These are phyloP conservation scores for Nitzschia sp. DNA, from an alignment of 108 stramenopile genomes.

Conservation along the genomic window DNA sequence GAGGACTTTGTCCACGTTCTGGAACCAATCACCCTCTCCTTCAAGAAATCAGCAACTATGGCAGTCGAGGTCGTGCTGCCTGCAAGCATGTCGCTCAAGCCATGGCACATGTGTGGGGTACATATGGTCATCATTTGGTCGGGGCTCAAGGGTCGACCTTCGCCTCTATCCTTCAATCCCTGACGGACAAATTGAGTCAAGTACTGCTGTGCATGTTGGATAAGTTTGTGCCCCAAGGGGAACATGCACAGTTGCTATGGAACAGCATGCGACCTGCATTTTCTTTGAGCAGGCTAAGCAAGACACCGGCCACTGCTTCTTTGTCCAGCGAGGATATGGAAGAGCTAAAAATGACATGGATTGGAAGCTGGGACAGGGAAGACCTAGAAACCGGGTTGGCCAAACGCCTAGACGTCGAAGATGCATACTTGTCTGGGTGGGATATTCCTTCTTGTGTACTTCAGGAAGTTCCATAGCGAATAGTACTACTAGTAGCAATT, in stretches of 20 bases:
- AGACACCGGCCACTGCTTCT: neutral
- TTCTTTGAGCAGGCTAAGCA: neutral
- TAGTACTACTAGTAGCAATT: too few relatives aligned
- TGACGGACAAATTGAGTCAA: slow-evolving; percentile 2
- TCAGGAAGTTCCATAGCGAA: too few relatives aligned
- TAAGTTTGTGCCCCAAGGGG: neutral
- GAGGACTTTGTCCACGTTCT: slow-evolving; percentile 5
- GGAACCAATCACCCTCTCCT: neutral
- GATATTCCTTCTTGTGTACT: too few relatives aligned
- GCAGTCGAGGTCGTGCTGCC: neutral
- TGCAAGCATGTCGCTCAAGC: slow-evolving; percentile 8
- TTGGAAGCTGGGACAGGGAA: neutral
- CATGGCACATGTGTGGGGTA: slow-evolving; percentile 14
- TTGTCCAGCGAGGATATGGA: neutral
- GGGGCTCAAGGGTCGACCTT: neutral
- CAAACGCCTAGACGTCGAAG: neutral
- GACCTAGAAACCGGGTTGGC: slow-evolving; percentile 7
- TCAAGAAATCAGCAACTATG: slow-evolving; percentile 8
- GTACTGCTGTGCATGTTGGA: neutral
- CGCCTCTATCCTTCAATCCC: neutral
- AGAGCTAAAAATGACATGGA: slow-evolving; percentile 6
- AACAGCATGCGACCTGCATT: neutral
- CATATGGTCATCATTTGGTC: neutral
- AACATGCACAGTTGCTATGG: neutral
- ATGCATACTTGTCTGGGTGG: too few relatives aligned